phyloP scores from a whole-genome alignment of 2,329 filamentous ascomycete species.

The Trichoderma atroviride region DNA sequence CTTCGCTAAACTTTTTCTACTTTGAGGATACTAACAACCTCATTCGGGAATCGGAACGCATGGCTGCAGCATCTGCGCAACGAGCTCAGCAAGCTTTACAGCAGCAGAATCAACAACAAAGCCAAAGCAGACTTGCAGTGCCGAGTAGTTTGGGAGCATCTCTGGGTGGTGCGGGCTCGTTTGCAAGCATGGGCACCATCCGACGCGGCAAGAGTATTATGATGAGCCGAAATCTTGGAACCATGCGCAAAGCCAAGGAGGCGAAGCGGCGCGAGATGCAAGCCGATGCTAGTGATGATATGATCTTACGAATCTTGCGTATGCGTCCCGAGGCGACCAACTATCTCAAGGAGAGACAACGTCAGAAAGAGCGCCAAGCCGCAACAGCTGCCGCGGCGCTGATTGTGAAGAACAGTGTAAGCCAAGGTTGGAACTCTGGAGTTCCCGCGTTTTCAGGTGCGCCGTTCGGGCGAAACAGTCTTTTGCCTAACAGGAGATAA shows the following conservation, averaged over 20 bases:
- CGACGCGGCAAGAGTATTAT: conserved; percentile 78
- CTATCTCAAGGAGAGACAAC: conserved; percentile 86
- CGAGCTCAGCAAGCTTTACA: conserved; percentile 70
- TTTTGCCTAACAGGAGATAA: conserved; percentile 52
- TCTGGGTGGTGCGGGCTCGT: conserved; percentile 45
- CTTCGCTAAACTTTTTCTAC: conserved; percentile 98
- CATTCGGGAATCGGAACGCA: conserved; percentile 92
- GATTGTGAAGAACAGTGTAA: conserved; percentile 90
- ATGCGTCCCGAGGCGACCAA: conserved; percentile 89
- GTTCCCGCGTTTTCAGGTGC: conserved; percentile 38
- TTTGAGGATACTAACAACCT: conserved; percentile 89
- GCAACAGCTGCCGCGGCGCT: conserved; percentile 88
- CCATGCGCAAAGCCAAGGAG: conserved; percentile 94
- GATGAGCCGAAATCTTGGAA: conserved; percentile 90
- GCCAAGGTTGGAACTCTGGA: conserved; percentile 56
- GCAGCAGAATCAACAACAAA: conserved; percentile 46
- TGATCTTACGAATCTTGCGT: conserved; percentile 91
- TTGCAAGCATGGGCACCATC: conserved; percentile 70
- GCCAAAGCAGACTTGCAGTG: conserved; percentile 70
- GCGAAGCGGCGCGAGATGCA: conserved; percentile 95
- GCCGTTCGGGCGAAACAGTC: conserved; percentile 50
- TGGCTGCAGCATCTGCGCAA: conserved; percentile 84
- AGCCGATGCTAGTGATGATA: conserved; percentile 95
- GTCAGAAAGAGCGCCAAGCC: conserved; percentile 91
- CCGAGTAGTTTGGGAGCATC: conserved; percentile 53